A percentile compares a stretch with the other conserved stretches of the same genome.
Evolutionary conservation across 805 yeast species (phyloP).

Genomic region (Candida chilensis): DNA sequence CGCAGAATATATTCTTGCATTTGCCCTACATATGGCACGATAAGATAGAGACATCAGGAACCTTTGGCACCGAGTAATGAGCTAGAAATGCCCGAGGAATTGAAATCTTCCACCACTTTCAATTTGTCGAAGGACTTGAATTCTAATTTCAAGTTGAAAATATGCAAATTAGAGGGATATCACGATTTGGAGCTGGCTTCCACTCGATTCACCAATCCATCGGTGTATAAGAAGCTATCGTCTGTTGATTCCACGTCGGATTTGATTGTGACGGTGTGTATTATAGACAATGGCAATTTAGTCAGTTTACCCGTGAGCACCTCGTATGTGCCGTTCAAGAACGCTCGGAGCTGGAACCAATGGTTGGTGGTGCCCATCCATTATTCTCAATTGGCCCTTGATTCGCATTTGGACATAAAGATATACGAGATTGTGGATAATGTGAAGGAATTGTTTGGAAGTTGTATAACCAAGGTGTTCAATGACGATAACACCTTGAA

Average conservation of each 20-base stretch:
- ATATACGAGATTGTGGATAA: conserved; percentile 64
- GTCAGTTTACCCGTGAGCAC: conserved; percentile 41
- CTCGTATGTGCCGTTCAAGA: conserved; percentile 35
- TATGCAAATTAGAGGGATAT: conserved; percentile 13
- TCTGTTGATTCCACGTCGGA: conserved; percentile 11
- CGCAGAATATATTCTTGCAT: no score
- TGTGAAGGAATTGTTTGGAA: conserved; percentile 44
- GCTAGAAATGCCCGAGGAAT: no score
- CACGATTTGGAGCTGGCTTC: conserved; percentile 5
- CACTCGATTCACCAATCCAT: conserved; percentile 10
- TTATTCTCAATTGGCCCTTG: conserved; percentile 61
- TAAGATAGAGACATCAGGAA: no score
- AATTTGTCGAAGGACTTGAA: conserved; percentile 49
- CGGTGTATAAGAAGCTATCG: conserved; percentile 33
- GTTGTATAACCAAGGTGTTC: conserved; percentile 52
- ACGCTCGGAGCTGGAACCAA: conserved; percentile 49
- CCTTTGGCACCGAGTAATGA: no score
- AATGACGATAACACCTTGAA: conserved; percentile 49
- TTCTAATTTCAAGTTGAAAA: conserved; percentile 36
- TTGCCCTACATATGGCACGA: no score
- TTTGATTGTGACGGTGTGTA: conserved; percentile 34
- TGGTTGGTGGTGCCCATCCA: conserved; percentile 68
- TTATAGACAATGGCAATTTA: conserved; percentile 33
- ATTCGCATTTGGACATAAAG: conserved; percentile 48
- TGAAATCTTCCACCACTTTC: no score